Evolutionary conservation across 345 rosid genomes (phyloP), one percentile per base, ranked within the genome.

Genomic region (Citrus unshiu): DNA sequence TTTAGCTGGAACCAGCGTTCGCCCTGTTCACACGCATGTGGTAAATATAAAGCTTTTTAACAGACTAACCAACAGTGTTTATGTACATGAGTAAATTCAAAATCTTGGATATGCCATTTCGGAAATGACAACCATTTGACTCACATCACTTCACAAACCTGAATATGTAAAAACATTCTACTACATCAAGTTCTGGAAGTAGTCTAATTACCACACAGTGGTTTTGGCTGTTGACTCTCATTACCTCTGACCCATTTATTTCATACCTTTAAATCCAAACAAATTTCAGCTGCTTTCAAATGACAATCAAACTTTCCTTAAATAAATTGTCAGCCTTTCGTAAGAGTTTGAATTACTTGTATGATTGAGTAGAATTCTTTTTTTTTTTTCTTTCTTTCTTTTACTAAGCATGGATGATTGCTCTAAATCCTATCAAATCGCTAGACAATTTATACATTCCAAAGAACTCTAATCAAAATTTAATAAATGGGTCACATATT

Each of bases 1-100:
- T 83, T 81, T 56, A 77, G 79, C 75, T 83, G 84, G 80, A 90
- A 88, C 93, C 91, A 90, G 83, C 89, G 83, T 81, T 90, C 93
- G 72, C 81, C 81, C 93, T 90, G 86, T 61, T 59, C 83, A 78
- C 6, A 32, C 2, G 13, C 68, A 49, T 24, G 58, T 37, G 9
- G 9, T 14, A 56, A 54, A 3, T 14, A 16, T 60, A 32, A 46
- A 29, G 69, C 49, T 49, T 61, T 61, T 61, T 7, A 0, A 72
- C 24, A 30, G 27, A 73, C 16, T 8, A 12, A 57, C 7, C 40
- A 13, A 27, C 68, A 29, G 6, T 37, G 62, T 57, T n/a, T 39
- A 39, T 30, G 35, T 2, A n/a, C 16, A 29, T 2, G 32, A 40
- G 14, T 68, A 24, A 46, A 71, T 30, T 30, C 43, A 29, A 51